These are phyloP conservation scores for Mucor plumbeus DNA, from an alignment of 371 early-diverging fungal genomes.

Conservation along the genomic window DNA sequence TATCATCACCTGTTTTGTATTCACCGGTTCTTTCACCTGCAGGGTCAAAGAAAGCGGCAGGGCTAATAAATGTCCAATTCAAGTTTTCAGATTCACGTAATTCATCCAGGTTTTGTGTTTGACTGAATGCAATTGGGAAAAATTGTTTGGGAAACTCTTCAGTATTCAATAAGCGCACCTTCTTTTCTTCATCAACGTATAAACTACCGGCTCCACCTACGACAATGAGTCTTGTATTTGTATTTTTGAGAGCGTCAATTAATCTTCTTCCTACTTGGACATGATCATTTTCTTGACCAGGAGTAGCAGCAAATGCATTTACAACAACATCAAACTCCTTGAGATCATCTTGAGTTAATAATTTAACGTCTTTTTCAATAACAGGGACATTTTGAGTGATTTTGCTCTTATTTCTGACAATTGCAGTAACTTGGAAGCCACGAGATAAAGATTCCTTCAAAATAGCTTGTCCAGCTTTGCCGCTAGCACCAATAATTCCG, in stretches of 20 bases:
- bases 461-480: constrained; percentile 10
- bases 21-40: constrained; percentile 7
- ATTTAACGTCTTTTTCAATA: constrained; percentile 2
- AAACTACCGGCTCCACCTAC: constrained; percentile 8
- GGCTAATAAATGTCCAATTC: constrained; percentile 10
- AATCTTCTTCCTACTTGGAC: background rate
- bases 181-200: constrained; percentile 6
- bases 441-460: constrained; percentile 6
- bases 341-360: constrained; percentile 5
- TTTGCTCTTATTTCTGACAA: constrained; percentile 14
- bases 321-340: constrained; percentile 3
- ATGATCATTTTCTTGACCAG: constrained; percentile 8
- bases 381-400: background rate
- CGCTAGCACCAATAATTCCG: constrained; percentile 12
- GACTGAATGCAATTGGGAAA: background rate
- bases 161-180: background rate
- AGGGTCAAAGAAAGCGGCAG: constrained; percentile 12
- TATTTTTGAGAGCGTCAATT: background rate
- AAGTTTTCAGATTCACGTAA: background rate
- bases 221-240: constrained; percentile 6
- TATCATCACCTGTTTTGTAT: constrained; percentile 6
- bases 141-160: constrained; percentile 1
- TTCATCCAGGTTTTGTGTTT: no score
- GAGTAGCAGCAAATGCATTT: constrained; percentile 4
- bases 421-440: background rate